Conservation (phyloP, 2,329 filamentous ascomycete genomes). For the Fusarium dimerum region DNA sequence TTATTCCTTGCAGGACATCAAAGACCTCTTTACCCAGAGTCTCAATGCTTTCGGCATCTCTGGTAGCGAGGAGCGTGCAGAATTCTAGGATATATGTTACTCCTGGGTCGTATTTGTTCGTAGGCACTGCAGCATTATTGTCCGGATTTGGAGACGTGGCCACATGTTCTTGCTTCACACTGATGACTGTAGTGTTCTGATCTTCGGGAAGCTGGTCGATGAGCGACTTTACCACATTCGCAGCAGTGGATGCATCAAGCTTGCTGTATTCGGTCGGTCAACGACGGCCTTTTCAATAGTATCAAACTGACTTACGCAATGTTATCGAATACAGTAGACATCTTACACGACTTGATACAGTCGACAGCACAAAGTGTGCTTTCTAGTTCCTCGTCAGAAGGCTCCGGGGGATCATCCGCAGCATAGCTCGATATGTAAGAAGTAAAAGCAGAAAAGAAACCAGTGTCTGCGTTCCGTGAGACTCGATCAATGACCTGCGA, state of each 20-base stretch:
- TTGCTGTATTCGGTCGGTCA: constrained; percentile 30
- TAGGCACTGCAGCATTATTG: background rate
- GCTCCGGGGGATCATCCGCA: constrained; percentile 94
- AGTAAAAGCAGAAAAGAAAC: constrained; percentile 90
- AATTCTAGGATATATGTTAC: constrained; percentile 91
- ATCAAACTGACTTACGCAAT: constrained; percentile 61
- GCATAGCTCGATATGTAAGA: constrained; percentile 99
- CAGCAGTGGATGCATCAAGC: constrained; percentile 36
- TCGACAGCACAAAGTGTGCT: constrained; percentile 94
- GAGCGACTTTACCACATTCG: constrained; percentile 63
- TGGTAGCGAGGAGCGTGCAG: constrained; percentile 77
- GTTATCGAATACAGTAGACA: constrained; percentile 80
- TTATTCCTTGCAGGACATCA: constrained; percentile 75
- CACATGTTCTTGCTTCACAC: constrained; percentile 83
- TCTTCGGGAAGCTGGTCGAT: constrained; percentile 87
- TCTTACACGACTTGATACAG: constrained; percentile 86
- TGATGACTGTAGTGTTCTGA: constrained; percentile 73
- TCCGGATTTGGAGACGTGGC: constrained; percentile 50
- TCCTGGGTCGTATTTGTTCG: constrained; percentile 72
- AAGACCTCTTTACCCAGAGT: constrained; percentile 77
- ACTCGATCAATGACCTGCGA: constrained; percentile 92
- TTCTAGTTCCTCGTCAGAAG: constrained; percentile 94
- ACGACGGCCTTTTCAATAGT: background rate
- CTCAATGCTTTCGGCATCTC: constrained; percentile 72
- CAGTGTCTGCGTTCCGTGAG: constrained; percentile 73